Base-by-base conservation (phyloP, 768 basidiomycete genomes). In the Cyathus striatus region DNA sequence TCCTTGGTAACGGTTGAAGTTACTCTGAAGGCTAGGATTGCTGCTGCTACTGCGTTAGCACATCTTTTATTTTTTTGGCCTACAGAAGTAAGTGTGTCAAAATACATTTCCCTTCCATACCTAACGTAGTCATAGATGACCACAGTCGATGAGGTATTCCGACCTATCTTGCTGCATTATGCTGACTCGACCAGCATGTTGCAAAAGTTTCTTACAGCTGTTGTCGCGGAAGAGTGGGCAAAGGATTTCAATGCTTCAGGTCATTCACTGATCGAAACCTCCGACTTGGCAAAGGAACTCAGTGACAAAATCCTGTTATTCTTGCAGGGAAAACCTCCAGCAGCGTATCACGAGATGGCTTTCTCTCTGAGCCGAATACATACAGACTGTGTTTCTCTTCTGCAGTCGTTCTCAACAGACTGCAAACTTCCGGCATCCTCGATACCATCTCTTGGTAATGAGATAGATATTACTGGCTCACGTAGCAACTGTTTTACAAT, bases 161-260 rank as follows among this genome's bases (percentile, higher is more conserved):
- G 78, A 33, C 81, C 85, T 1, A 81, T 89, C 38, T 73, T 97
- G 6, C 49, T 75, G 4, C 83, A 90, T 57, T 92, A 96, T 51
- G 65, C 92, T 54, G 78, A 83, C 38, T 94, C 95, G 2, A 78
- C 84, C 5, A 93, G 90, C 55, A 94, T 94, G 77, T 74, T 97
- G 13, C 94, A 96, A 57, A 87, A 87, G 49, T 82, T 92, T 57
- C 63, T 98, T 33, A 69, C 85, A n/a, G 85, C 90, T 14, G 76
- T 89, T 38, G 74, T 98, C 45, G 68, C 92, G 1, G 90, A 95
- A 61, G 91, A 97, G 68, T 97, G 94, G 96, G 90, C 93, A 4
- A 65, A 66, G 6, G 71, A 76, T 34, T 73, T 78, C 49, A 74
- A 75, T 36, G 40, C 64, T 5, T 46, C 64, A 10, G 45, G 55